These are phyloP conservation scores for Pascua guehoae DNA, from an alignment of 1,284 basidiomycete genomes.

Conservation along the genomic window DNA sequence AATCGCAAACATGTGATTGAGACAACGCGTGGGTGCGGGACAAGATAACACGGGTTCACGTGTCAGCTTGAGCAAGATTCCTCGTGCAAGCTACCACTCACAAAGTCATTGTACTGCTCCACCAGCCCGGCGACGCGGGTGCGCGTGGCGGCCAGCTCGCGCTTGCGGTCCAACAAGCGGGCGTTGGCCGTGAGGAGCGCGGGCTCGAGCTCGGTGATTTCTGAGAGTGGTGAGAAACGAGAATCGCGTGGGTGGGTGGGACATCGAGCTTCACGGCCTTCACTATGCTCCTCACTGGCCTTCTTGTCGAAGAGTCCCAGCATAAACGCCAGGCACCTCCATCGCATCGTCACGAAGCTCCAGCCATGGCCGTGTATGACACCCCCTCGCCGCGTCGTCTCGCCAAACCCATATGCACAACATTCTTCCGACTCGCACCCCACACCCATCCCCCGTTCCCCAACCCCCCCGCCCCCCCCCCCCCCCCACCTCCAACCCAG, in stretches of 20 bases:
- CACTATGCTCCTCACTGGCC: too few relatives aligned
- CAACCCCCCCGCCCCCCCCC: background rate
- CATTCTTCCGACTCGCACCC: too few relatives aligned
- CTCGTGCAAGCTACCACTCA: constrained; percentile 13
- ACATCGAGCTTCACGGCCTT: too few relatives aligned
- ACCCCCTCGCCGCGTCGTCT: too few relatives aligned
- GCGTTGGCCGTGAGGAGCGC: constrained; percentile 17
- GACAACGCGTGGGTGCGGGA: too few relatives aligned
- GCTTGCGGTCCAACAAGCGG: constrained; percentile 6
- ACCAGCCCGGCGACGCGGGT: constrained; percentile 27
- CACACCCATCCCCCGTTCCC: too few relatives aligned
- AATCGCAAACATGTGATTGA: too few relatives aligned
- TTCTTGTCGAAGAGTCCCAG: too few relatives aligned
- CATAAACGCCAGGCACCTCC: too few relatives aligned
- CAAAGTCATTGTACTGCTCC: constrained; percentile 36
- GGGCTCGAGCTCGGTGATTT: constrained; percentile 25
- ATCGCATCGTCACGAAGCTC: too few relatives aligned
- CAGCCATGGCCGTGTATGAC: background rate
- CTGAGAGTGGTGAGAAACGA: constrained; percentile 17
- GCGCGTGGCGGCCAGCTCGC: constrained; percentile 20
- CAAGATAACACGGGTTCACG: too few relatives aligned
- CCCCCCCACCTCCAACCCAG: too few relatives aligned
- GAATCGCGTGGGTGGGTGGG: background rate
- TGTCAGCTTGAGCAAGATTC: background rate
- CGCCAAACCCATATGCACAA: background rate